A percentile compares a stretch with the other conserved stretches of the same genome.
phyloP scores from a whole-genome alignment of 345 rosid genomes.

The Physaria fendleri region DNA sequence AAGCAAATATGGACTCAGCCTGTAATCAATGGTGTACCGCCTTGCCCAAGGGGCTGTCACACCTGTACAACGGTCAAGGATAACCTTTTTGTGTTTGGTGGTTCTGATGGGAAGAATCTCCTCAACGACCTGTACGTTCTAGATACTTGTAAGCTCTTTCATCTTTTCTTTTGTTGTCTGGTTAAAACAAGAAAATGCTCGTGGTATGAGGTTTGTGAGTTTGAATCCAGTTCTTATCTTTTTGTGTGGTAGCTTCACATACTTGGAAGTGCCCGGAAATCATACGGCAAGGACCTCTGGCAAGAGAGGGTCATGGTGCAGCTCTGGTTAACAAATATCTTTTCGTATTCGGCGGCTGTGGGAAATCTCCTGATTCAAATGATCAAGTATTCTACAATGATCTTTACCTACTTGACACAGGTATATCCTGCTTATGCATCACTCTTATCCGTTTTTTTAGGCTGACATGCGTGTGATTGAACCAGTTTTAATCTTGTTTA shows the following conservation, averaged over 20 bases:
- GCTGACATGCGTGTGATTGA: neutral
- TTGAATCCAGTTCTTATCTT: neutral
- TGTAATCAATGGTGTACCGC: no score
- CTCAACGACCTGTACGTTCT: no score
- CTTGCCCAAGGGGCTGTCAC: no score
- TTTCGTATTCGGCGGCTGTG: slow-evolving; percentile 89
- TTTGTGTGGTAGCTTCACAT: slow-evolving; percentile 51
- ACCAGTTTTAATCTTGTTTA: slow-evolving; percentile 27
- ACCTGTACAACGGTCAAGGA: no score
- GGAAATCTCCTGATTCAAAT: slow-evolving; percentile 52
- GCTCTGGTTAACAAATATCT: slow-evolving; percentile 76
- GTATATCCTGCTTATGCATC: slow-evolving; percentile 29
- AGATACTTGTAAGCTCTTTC: no score
- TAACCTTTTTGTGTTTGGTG: no score
- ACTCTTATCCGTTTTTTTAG: neutral
- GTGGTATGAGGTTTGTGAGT: neutral
- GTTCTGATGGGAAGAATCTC: no score
- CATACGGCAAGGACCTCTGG: slow-evolving; percentile 84
- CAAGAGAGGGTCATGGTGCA: slow-evolving; percentile 90
- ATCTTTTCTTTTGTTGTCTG: no score
- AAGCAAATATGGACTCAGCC: no score
- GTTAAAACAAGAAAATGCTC: slow-evolving; percentile 2
- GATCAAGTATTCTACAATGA: slow-evolving; percentile 80
- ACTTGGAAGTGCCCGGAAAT: slow-evolving; percentile 71
- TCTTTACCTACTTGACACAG: slow-evolving; percentile 79